A percentile compares a stretch with the other conserved stretches of the same genome.
These are phyloP conservation scores for Thamnidium elegans DNA, from an alignment of 192 early-diverging fungal genomes.

Conservation along the genomic window DNA sequence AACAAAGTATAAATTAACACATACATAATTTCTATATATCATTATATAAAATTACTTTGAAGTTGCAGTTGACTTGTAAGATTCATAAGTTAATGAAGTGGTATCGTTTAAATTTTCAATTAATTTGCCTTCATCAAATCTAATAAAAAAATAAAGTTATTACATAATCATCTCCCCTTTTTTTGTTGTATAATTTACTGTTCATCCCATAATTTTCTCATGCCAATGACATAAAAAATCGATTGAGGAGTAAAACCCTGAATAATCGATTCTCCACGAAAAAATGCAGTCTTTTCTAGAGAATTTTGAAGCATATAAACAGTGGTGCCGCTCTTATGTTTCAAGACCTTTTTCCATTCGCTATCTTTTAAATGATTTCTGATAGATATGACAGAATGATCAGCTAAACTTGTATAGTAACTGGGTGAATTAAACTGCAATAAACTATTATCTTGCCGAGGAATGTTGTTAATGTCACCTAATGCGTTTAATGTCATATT, in stretches of 20 bases:
- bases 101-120: constrained; percentile 39
- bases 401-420: constrained; percentile 37
- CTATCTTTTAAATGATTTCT: constrained; percentile 31
- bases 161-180: background rate
- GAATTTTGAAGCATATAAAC: constrained; percentile 39
- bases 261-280: constrained; percentile 46
- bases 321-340: constrained; percentile 43
- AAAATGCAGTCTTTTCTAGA: constrained; percentile 38
- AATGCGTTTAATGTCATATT: background rate
- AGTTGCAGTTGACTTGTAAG: constrained; percentile 19
- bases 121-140: constrained; percentile 35
- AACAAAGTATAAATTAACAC: background rate
- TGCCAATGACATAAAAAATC: constrained; percentile 51
- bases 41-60: constrained; percentile 34
- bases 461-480: background rate
- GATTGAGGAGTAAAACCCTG: constrained; percentile 44
- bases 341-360: constrained; percentile 48
- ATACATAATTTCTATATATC: background rate
- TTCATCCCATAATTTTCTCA: constrained; percentile 55
- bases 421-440: background rate
- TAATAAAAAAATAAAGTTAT: background rate
- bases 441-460: background rate
- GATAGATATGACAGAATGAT: constrained; percentile 37
- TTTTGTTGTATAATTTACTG: constrained; percentile 21
- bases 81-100: constrained; percentile 40